phyloP scores from a whole-genome alignment of 2,329 filamentous ascomycete genomes.

The Aspergillus felis region DNA sequence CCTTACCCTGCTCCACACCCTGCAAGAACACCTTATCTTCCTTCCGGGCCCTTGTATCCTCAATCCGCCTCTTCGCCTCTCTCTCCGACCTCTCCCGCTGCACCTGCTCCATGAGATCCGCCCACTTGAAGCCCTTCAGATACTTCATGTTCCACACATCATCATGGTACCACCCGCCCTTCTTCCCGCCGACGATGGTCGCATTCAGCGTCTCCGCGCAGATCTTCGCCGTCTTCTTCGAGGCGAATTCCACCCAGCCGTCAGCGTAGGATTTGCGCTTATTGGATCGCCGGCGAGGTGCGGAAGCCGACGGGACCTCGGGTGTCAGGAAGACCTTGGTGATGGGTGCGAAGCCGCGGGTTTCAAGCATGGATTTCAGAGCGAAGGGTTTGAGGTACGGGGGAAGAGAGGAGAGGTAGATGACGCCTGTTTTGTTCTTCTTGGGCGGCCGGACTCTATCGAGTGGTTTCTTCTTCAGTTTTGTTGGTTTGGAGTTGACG shows the following conservation, averaged over 20 bases:
- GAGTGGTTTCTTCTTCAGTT: conserved; percentile 10
- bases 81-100: conserved; percentile 40
- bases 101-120: conserved; percentile 44
- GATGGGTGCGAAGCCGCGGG: conserved; percentile 41
- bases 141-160: conserved; percentile 48
- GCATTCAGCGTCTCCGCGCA: conserved; percentile 46
- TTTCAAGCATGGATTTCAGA: conserved; percentile 39
- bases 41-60: conserved; percentile 39
- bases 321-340: conserved; percentile 44
- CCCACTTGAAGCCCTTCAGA: conserved; percentile 41
- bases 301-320: conserved; percentile 22
- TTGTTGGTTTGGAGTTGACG: not conserved
- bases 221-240: conserved; percentile 43
- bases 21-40: conserved; percentile 43
- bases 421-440: conserved; percentile 39
- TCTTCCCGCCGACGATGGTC: conserved; percentile 39
- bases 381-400: conserved; percentile 47
- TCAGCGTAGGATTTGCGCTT: conserved; percentile 44
- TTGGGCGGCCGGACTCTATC: conserved; percentile 18
- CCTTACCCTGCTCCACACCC: conserved; percentile 40
- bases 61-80: conserved; percentile 40
- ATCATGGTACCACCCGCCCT: conserved; percentile 45
- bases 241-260: conserved; percentile 47
- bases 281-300: conserved; percentile 28
- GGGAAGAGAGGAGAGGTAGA: conserved; percentile 45